Evolutionary conservation across 345 rosid genomes (phyloP).

Genomic region (Viola odorata): DNA sequence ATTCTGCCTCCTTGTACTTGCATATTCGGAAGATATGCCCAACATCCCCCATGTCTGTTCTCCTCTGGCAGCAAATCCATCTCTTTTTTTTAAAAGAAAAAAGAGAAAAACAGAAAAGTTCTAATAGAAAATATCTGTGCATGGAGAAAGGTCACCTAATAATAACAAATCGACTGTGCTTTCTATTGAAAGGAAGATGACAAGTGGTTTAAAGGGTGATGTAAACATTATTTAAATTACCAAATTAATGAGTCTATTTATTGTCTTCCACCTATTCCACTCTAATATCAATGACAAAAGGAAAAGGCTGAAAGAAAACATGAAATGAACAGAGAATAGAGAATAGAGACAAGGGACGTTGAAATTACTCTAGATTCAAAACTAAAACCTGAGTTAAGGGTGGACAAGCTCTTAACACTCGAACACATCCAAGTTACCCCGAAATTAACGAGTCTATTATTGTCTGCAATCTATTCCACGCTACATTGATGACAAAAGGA

Average conservation of each 20-base stretch:
- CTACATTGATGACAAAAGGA: neutral
- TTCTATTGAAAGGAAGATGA: neutral
- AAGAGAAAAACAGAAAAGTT: neutral
- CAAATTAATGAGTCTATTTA: too few species aligned
- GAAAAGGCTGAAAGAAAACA: too few species aligned
- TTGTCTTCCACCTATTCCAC: too few species aligned
- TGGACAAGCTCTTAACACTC: neutral
- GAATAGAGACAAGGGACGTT: too few species aligned
- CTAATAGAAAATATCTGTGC: neutral
- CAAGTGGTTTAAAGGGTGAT: too few species aligned
- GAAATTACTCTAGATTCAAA: neutral
- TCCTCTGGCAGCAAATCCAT: neutral
- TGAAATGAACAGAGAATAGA: too few species aligned
- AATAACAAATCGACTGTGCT: neutral
- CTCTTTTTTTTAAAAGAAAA: neutral
- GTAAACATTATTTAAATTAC: too few species aligned
- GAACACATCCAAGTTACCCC: neutral
- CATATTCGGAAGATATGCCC: slow-evolving; percentile 13
- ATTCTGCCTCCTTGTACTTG: neutral
- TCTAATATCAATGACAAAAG: too few species aligned
- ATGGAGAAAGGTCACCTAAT: neutral
- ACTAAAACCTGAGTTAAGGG: neutral
- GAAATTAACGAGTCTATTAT: neutral
- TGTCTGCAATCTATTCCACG: neutral
- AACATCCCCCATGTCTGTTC: neutral